Base-by-base conservation (phyloP, 2,329 filamentous ascomycete species). In the Drechslerella coelobrocha region DNA sequence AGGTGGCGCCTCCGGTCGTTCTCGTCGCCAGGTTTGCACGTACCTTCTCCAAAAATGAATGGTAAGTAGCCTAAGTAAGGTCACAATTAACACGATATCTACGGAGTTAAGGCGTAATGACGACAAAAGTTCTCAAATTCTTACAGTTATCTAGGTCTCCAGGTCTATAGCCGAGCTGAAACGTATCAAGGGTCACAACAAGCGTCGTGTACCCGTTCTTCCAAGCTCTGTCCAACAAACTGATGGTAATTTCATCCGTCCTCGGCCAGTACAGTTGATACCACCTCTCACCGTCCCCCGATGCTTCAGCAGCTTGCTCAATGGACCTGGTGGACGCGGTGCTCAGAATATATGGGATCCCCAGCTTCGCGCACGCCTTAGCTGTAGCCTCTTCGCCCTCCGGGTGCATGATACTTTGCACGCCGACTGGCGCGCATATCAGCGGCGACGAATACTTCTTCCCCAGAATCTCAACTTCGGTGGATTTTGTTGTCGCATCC, bases 251-350 rank as follows among this genome's bases (percentile, higher is more conserved):
- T 2, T 87, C 84, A 56, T 91, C 83, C 60, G 85, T 83, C 19
- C 82, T 79, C 0, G 89, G 88, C 87, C 88, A 91, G 79, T 92
- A 92, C 0, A 92, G 82, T 76, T 92, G 89, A 77, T 84, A 92
- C 87, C 88, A 92, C 9, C 87, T 80, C 29, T 83, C 81, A 0
- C 85, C 84, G 3, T 83, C 78, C 0, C 83, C 83, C 54, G 83
- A 85, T 0, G 85, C 85, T 6, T 80, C 75, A 0, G 86, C 87
- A 0, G 90, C 83, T 53, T 90, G 84, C 76, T 90, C 88, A 65
- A 91, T 88, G 29, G 83, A 81, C 1, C 83, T 83, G 12, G 66
- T 71, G 2, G 85, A 83, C 0, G 88, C 88, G 1, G 88, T 90
- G 69, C 84, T 87, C 52, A 90, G 80, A 56, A 86, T 86, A 77